Evolutionary conservation across 1,139 yeast species (phyloP), one percentile per base, ranked within the genome.

Genomic region (Hyphopichia khmerensis): DNA sequence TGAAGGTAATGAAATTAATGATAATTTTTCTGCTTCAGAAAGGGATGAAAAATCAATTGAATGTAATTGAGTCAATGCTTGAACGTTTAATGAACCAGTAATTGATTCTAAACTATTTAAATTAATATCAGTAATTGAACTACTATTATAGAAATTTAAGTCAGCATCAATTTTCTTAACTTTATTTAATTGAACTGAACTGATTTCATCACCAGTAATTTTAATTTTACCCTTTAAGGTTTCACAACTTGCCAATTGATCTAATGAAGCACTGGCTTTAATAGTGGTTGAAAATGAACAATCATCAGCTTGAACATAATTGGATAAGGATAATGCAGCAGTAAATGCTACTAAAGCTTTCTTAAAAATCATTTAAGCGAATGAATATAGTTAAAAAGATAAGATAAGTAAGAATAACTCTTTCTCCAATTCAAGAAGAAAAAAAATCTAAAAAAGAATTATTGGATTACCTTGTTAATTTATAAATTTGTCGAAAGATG

Each of bases 1-100:
- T 18, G 76, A 68, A 29, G 79, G 78, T 56, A 73, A 69, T 9
- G 76, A 69, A 42, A 71, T 55, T 49, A 72, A 65, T 34, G 62
- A 55, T 53, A 73, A 66, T 42, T 60, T 54, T 39, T 57, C 52
- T 31, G 65, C 65, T 41, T 60, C 56, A 19, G 60, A 40, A 55
- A 73, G 67, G 23, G 56, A 44, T 30, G 70, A 51, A 43, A 72
- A 64, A 52, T 72, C 75, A 50, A 72, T 60, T 44, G 60, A 54
- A 50, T 62, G 67, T 55, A 72, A 66, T 56, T 69, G 75, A 45
- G 77, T 71, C 49, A 62, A 67, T 31, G 74, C 72, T 38, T 62
- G 59, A 45, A 73, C 53, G 24, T 48, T 48, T 52, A 73, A 60
- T 36, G 70, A 58, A 36, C 78, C 79, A 39, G 64, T 52, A 45